Evolutionary conservation across 2,329 filamentous ascomycete genomes (phyloP).

Genomic region (Talaromyces sp.): DNA sequence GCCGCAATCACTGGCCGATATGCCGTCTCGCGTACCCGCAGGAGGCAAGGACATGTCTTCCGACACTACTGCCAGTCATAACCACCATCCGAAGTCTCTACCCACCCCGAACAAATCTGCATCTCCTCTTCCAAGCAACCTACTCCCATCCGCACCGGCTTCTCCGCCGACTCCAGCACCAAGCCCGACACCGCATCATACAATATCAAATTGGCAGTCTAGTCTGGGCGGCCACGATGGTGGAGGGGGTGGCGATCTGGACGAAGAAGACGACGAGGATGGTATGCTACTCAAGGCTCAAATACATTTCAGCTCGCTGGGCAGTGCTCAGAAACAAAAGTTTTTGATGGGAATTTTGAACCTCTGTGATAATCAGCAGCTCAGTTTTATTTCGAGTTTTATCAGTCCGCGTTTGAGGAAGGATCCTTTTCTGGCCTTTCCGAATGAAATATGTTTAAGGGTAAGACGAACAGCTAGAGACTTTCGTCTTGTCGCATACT

Average conservation of each 20-base stretch:
- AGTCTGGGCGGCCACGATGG: slow-evolving; percentile 13
- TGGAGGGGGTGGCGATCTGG: not conserved
- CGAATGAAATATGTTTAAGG: slow-evolving; percentile 85
- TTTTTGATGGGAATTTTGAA: slow-evolving; percentile 85
- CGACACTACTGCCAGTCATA: slow-evolving; percentile 16
- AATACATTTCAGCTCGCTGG: slow-evolving; percentile 72
- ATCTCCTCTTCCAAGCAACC: slow-evolving; percentile 52
- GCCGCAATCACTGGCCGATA: slow-evolving; percentile 26
- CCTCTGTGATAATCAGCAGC: slow-evolving; percentile 87
- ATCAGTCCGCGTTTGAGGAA: slow-evolving; percentile 92
- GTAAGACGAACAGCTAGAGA: slow-evolving; percentile 48
- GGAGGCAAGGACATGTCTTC: slow-evolving; percentile 26
- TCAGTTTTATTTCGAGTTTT: slow-evolving; percentile 95
- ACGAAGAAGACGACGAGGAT: slow-evolving; percentile 63
- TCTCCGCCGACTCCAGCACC: slow-evolving; percentile 64
- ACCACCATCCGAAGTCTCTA: slow-evolving; percentile 35
- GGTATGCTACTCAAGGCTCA: slow-evolving; percentile 74
- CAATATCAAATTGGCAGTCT: slow-evolving; percentile 48
- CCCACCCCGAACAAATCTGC: slow-evolving; percentile 49
- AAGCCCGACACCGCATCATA: slow-evolving; percentile 59
- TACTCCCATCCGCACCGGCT: slow-evolving; percentile 60
- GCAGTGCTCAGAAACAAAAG: slow-evolving; percentile 68
- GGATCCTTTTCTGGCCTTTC: slow-evolving; percentile 87
- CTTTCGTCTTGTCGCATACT: not conserved
- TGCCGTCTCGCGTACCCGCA: slow-evolving; percentile 27